A percentile compares a stretch with the other conserved stretches of the same genome.
Evolutionary conservation across 306 rosid species (phyloP).

Genomic region (Prunus mume): DNA sequence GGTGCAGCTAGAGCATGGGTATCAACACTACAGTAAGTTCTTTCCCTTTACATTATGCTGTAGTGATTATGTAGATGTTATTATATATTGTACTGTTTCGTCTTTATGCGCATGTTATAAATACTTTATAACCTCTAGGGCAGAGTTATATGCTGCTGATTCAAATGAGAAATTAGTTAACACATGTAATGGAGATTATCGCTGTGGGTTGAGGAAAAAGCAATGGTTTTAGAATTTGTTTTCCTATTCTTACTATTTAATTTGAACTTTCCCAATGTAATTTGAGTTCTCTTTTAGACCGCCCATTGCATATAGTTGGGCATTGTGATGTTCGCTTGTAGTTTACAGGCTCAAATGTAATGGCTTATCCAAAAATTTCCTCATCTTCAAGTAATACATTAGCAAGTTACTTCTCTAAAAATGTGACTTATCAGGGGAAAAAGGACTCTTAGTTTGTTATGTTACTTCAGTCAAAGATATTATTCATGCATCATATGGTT

Average conservation of each 20-base stretch:
- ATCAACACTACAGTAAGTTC: conserved; percentile 86
- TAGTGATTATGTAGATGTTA: conserved; percentile 1
- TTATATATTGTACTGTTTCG: neutral
- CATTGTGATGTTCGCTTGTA: neutral
- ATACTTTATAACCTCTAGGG: neutral
- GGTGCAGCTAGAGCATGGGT: conserved; percentile 99
- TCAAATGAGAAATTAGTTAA: neutral
- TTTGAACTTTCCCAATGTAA: neutral
- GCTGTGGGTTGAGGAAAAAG: too few species aligned
- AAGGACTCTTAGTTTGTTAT: neutral
- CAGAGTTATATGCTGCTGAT: neutral
- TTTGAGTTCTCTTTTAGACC: neutral
- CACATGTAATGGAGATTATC: neutral
- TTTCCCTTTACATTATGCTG: conserved; percentile 5
- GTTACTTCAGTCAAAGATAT: neutral
- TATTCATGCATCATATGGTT: neutral
- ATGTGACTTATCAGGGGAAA: neutral
- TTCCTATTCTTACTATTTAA: neutral
- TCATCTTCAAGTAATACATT: neutral
- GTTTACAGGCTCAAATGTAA: neutral
- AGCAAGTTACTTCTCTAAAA: neutral
- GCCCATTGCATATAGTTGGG: neutral
- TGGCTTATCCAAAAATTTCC: neutral
- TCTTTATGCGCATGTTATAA: conserved; percentile 9
- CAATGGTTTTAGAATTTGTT: neutral